phyloP scores from a whole-genome alignment of 176 grass and related monocot species.

The Aegilops speltoides region DNA sequence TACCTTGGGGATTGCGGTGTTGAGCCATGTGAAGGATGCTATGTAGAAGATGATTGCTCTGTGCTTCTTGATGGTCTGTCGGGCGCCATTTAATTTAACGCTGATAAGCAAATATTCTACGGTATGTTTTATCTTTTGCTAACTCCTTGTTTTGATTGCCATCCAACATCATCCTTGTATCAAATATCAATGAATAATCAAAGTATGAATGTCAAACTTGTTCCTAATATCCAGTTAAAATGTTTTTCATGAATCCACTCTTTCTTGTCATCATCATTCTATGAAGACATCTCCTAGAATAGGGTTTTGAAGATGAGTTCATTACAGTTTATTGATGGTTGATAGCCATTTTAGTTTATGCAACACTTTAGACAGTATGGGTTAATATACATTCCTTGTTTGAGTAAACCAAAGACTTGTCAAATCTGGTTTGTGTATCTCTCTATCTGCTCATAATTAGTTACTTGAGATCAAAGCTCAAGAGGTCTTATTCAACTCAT shows the following conservation, averaged over 20 bases:
- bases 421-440: neutral
- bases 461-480: no score
- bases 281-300: neutral
- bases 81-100: neutral
- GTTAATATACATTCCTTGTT: neutral
- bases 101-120: neutral
- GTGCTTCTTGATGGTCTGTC: neutral
- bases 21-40: neutral
- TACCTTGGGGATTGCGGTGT: no score
- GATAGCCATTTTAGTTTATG: neutral
- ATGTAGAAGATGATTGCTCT: neutral
- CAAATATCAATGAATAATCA: no score
- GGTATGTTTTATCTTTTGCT: slow-evolving; percentile 10
- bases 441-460: no score
- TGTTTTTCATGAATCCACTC: neutral
- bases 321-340: no score
- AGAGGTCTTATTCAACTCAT: no score
- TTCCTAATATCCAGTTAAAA: no score
- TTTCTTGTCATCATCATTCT: neutral
- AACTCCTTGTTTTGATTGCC: neutral
- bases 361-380: no score
- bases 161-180: no score
- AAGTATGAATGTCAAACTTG: neutral
- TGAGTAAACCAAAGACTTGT: no score
- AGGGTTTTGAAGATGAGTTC: no score